Conservation (phyloP, 192 early-diverging fungal genomes). For the Powellomyces hirtus region DNA sequence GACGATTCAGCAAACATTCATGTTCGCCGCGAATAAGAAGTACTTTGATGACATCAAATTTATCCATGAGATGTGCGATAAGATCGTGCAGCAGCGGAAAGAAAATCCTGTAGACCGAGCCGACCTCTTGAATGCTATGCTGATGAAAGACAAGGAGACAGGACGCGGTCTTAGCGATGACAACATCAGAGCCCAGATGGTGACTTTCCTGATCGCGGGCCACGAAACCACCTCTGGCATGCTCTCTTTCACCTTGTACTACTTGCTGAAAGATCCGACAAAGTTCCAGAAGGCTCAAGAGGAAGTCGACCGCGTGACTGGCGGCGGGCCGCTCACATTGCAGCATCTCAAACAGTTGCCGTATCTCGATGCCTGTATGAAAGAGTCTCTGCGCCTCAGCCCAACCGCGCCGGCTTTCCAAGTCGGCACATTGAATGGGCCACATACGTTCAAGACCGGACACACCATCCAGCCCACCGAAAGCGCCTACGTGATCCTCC, state of each 20-base stretch:
- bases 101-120: too few relatives aligned
- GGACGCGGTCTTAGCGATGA: too few relatives aligned
- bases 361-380: conserved; percentile 15
- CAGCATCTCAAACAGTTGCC: background rate
- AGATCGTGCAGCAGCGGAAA: too few relatives aligned
- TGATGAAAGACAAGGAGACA: too few relatives aligned
- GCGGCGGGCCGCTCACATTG: background rate
- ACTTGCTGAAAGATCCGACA: background rate
- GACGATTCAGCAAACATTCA: too few relatives aligned
- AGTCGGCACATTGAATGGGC: background rate
- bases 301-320: background rate
- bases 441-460: background rate
- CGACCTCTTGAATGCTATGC: too few relatives aligned
- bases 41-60: too few relatives aligned
- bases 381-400: conserved; percentile 13
- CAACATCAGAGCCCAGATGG: too few relatives aligned
- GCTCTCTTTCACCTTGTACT: background rate
- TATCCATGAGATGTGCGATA: too few relatives aligned
- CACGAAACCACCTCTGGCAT: conserved; percentile 1
- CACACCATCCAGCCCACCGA: background rate
- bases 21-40: too few relatives aligned
- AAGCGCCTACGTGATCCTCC: background rate
- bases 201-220: background rate
- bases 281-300: background rate
- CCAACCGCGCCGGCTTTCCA: background rate